Evolutionary conservation across 768 basidiomycete species (phyloP).

Genomic region (Boletus vinaceobasis): DNA sequence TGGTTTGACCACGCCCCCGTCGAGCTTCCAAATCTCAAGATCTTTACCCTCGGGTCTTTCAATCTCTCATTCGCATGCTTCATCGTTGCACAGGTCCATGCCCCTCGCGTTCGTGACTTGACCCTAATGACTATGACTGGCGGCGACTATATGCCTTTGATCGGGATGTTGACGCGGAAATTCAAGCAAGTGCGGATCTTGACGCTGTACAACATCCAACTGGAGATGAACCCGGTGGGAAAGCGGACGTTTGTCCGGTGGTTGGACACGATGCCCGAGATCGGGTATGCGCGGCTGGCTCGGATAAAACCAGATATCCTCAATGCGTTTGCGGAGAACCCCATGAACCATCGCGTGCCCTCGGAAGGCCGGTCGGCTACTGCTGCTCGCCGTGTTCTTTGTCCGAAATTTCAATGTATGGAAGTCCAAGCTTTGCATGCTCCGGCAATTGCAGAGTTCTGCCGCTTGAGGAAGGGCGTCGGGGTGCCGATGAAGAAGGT

Average conservation of each 20-base stretch:
- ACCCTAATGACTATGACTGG: slow-evolving; percentile 53
- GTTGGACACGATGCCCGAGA: slow-evolving; percentile 55
- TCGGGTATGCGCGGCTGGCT: slow-evolving; percentile 50
- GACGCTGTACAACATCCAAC: slow-evolving; percentile 47
- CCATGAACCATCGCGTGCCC: slow-evolving; percentile 20
- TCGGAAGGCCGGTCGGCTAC: slow-evolving; percentile 2
- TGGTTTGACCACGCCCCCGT: slow-evolving; percentile 37
- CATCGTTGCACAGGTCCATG: slow-evolving; percentile 47
- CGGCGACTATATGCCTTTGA: slow-evolving; percentile 49
- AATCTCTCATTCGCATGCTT: slow-evolving; percentile 45
- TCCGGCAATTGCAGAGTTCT: slow-evolving; percentile 35
- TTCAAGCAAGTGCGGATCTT: slow-evolving; percentile 55
- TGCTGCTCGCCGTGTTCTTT: slow-evolving; percentile 30
- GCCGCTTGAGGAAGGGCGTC: slow-evolving; percentile 33
- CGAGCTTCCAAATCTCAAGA: slow-evolving; percentile 45
- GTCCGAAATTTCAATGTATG: slow-evolving; percentile 43
- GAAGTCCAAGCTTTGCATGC: slow-evolving; percentile 43
- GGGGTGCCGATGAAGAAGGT: slow-evolving; percentile 48
- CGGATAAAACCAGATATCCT: slow-evolving; percentile 42
- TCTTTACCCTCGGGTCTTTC: slow-evolving; percentile 57
- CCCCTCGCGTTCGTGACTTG: slow-evolving; percentile 55
- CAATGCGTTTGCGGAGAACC: slow-evolving; percentile 46
- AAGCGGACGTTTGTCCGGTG: slow-evolving; percentile 41
- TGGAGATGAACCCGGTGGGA: slow-evolving; percentile 27
- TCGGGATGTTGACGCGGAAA: slow-evolving; percentile 42